These are phyloP conservation scores for Plenodomus biglobosus DNA, from an alignment of 2,329 filamentous ascomycete genomes.

Conservation along the genomic window DNA sequence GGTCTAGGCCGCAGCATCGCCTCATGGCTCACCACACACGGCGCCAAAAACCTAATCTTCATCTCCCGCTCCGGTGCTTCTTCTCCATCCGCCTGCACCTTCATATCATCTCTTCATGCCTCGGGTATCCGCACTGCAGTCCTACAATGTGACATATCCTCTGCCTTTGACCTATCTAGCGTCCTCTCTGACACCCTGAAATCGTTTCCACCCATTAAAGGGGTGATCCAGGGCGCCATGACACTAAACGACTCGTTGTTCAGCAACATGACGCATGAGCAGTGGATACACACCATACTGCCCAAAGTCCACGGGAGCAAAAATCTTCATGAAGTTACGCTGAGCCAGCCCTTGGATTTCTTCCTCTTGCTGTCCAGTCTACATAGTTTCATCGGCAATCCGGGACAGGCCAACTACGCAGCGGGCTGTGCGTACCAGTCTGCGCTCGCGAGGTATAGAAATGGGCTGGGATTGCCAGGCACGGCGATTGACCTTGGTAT, in stretches of 20 bases:
- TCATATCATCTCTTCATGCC: conserved; percentile 6
- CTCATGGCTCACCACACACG: conserved; percentile 11
- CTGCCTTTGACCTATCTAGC: background rate
- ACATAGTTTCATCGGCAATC: conserved; percentile 20
- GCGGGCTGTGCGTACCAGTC: conserved; percentile 26
- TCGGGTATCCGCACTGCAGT: conserved; percentile 3
- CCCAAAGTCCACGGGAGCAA: conserved; percentile 42
- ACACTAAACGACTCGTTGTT: conserved; percentile 16
- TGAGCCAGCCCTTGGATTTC: conserved; percentile 19
- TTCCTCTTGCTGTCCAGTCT: conserved; percentile 25
- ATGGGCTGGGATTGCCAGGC: background rate
- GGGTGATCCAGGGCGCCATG: conserved; percentile 22
- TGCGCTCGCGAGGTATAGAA: conserved; percentile 18
- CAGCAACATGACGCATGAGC: conserved; percentile 11
- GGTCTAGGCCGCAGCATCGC: conserved; percentile 22
- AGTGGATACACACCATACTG: conserved; percentile 10
- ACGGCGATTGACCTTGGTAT: conserved; percentile 20
- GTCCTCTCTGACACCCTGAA: background rate
- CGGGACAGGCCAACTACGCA: conserved; percentile 30
- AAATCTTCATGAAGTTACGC: conserved; percentile 22
- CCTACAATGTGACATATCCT: conserved; percentile 11
- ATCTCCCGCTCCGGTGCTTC: conserved; percentile 17
- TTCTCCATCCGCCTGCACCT: background rate
- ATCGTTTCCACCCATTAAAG: conserved; percentile 13
- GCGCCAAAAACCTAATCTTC: conserved; percentile 17